These are phyloP conservation scores for Tilletiopsis washingtonensis DNA, from an alignment of 1,284 basidiomycete species.

Conservation along the genomic window DNA sequence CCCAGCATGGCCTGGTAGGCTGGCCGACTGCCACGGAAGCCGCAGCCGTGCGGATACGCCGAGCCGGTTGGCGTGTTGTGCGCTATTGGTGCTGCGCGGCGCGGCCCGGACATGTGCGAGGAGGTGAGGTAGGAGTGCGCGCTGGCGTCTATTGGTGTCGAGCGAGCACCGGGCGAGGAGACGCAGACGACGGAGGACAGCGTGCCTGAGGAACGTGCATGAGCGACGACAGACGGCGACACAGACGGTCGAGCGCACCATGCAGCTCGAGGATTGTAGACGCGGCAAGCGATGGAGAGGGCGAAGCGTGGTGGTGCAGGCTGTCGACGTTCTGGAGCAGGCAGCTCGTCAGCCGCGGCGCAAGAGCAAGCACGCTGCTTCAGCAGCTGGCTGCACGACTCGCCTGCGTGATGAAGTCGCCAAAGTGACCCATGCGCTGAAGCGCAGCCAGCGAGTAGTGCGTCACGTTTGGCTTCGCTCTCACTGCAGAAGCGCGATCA, in stretches of 20 bases:
- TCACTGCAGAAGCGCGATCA: background rate
- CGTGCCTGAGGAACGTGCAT: background rate
- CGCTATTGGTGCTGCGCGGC: conserved; percentile 12
- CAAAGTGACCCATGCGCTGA: conserved; percentile 32
- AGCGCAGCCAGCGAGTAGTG: conserved; percentile 42
- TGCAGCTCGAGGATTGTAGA: conserved; percentile 44
- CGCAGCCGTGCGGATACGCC: conserved; percentile 31
- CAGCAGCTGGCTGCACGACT: background rate
- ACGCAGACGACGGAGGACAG: conserved; percentile 20
- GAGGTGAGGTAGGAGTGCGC: background rate
- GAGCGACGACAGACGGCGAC: conserved; percentile 8
- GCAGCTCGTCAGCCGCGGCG: no score
- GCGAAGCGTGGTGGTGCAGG: conserved; percentile 41
- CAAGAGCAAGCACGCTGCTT: background rate
- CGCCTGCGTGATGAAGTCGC: conserved; percentile 36
- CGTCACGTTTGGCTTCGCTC: conserved; percentile 37
- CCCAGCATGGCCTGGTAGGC: conserved; percentile 40
- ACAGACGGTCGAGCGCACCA: conserved; percentile 12
- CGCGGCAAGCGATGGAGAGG: conserved; percentile 19
- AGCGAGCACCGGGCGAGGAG: background rate
- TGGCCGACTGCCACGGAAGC: conserved; percentile 29
- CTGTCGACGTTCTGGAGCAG: conserved; percentile 40
- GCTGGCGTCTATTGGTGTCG: background rate
- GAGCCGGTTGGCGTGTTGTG: conserved; percentile 20
- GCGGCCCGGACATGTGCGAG: conserved; percentile 16